These are phyloP conservation scores for Dissophora ornata DNA, from an alignment of 192 early-diverging fungal genomes.

Conservation along the genomic window DNA sequence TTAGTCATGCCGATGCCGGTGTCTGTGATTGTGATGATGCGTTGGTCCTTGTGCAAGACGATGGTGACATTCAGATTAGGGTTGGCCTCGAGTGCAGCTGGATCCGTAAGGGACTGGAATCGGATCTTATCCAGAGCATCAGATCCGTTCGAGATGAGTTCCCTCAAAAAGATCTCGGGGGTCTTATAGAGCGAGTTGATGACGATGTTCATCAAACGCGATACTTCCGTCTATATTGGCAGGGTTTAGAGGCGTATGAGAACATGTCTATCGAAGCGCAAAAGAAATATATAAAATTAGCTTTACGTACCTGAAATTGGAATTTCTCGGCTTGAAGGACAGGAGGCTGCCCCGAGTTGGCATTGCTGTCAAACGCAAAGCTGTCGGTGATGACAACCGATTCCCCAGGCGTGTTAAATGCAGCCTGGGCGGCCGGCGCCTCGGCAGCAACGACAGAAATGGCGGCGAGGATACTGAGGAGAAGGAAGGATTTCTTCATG, in stretches of 20 bases:
- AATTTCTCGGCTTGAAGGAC: constrained; percentile 43
- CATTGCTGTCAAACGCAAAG: constrained; percentile 43
- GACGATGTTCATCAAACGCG: constrained; percentile 91
- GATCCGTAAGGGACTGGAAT: constrained; percentile 81
- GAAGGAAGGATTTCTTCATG: constrained; percentile 46
- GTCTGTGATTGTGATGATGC: constrained; percentile 87
- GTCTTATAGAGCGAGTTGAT: constrained; percentile 97
- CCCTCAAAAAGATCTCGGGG: constrained; percentile 95
- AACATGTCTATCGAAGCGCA: neutral
- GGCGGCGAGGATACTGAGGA: constrained; percentile 51
- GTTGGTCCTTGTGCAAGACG: constrained; percentile 74
- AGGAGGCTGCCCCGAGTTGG: constrained; percentile 18
- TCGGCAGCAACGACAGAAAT: constrained; percentile 52
- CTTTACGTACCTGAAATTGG: constrained; percentile 51
- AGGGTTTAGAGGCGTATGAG: neutral
- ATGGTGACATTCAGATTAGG: constrained; percentile 87
- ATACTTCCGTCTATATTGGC: constrained; percentile 83
- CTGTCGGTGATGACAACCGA: constrained; percentile 38
- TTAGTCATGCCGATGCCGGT: constrained; percentile 97
- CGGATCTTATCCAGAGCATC: constrained; percentile 97
- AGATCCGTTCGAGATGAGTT: constrained; percentile 94
- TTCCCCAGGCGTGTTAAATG: constrained; percentile 34
- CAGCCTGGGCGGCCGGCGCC: constrained; percentile 42
- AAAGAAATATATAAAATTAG: too few relatives aligned
- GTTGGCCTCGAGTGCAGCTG: constrained; percentile 66